Conservation (phyloP, 192 early-diverging fungal genomes). For the Podila horticola region DNA sequence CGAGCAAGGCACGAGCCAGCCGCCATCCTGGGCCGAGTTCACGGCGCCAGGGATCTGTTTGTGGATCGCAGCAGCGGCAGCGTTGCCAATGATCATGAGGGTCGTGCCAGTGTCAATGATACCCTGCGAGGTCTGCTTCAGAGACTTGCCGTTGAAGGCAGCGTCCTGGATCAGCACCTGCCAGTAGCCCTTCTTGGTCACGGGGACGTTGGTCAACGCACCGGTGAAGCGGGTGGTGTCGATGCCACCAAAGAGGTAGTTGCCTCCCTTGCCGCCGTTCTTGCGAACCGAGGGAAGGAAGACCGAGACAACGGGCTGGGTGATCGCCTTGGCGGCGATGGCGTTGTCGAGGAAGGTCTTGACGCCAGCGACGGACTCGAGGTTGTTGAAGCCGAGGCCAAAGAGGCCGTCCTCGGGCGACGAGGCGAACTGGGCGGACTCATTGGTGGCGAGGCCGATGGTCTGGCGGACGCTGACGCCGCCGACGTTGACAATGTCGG, state of each 20-base stretch:
- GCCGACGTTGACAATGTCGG: no score
- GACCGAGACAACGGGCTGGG: conserved; percentile 70
- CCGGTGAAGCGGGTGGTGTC: conserved; percentile 61
- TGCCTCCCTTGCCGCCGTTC: conserved; percentile 55
- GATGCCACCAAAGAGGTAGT: conserved; percentile 67
- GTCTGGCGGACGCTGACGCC: conserved; percentile 68
- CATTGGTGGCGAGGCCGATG: conserved; percentile 70
- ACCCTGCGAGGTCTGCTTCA: conserved; percentile 48
- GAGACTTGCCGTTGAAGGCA: conserved; percentile 47
- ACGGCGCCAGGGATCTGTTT: conserved; percentile 20
- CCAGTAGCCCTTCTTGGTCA: conserved; percentile 66
- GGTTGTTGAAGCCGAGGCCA: conserved; percentile 68
- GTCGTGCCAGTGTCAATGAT: conserved; percentile 78
- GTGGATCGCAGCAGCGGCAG: conserved; percentile 64
- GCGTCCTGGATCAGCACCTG: conserved; percentile 63
- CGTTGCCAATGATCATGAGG: conserved; percentile 65
- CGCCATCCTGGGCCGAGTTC: conserved; percentile 22
- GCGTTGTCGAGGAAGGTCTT: conserved; percentile 69
- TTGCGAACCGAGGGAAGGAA: conserved; percentile 62
- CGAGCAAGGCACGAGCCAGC: conserved; percentile 46
- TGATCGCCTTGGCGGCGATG: conserved; percentile 60
- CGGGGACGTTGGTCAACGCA: conserved; percentile 63
- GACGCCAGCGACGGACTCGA: conserved; percentile 55
- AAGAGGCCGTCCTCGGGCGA: conserved; percentile 73
- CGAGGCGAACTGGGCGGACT: conserved; percentile 63